These are phyloP conservation scores for Neonectria ditissima DNA, from an alignment of 2,329 filamentous ascomycete genomes.

Conservation along the genomic window DNA sequence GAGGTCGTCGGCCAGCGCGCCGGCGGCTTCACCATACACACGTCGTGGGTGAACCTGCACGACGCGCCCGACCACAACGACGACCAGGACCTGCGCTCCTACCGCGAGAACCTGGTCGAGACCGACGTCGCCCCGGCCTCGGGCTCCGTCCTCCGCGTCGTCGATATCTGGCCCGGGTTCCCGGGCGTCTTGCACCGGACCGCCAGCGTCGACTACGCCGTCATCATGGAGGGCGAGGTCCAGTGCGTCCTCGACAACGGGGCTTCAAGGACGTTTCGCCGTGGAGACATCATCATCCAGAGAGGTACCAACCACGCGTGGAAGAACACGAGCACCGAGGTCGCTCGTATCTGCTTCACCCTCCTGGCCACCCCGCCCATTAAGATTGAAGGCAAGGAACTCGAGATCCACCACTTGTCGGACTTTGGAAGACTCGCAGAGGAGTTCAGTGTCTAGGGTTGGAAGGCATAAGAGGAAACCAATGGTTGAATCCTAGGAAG, in stretches of 20 bases:
- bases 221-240: slow-evolving; percentile 39
- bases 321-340: slow-evolving; percentile 36
- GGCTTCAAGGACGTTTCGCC: slow-evolving; percentile 29
- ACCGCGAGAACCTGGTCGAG: slow-evolving; percentile 33
- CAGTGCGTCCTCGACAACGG: slow-evolving; percentile 40
- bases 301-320: slow-evolving; percentile 41
- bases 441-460: slow-evolving; percentile 18
- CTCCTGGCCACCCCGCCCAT: slow-evolving; percentile 35
- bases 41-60: slow-evolving; percentile 36
- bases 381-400: slow-evolving; percentile 35
- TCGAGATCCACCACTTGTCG: slow-evolving; percentile 38
- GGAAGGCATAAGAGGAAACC: background rate
- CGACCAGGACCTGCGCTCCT: slow-evolving; percentile 33
- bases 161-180: slow-evolving; percentile 40
- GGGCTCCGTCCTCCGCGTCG: slow-evolving; percentile 33
- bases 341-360: slow-evolving; percentile 40
- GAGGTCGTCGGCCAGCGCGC: slow-evolving; percentile 29
- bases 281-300: slow-evolving; percentile 42
- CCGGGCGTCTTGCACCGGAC: slow-evolving; percentile 39
- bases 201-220: slow-evolving; percentile 39
- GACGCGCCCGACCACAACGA: slow-evolving; percentile 24
- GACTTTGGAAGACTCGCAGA: slow-evolving; percentile 37
- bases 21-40: slow-evolving; percentile 37
- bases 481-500: background rate
- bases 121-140: slow-evolving; percentile 35